These are phyloP conservation scores for Apophysomyces elegans DNA, from an alignment of 371 early-diverging fungal genomes.

Conservation along the genomic window DNA sequence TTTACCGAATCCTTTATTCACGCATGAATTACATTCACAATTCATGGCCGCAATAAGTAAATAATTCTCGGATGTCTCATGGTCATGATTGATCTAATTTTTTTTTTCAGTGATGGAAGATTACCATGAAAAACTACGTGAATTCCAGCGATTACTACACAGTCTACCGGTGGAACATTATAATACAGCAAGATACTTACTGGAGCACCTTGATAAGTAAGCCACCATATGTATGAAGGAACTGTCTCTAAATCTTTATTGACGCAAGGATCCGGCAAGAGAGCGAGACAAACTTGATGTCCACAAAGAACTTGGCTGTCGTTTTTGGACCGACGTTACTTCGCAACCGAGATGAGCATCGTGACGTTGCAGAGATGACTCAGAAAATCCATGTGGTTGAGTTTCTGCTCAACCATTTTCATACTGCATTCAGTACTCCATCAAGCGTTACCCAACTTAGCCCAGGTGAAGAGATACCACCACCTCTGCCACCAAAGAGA, in stretches of 20 bases:
- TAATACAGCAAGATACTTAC: constrained; percentile 45
- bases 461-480: not conserved
- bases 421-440: constrained; percentile 29
- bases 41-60: constrained; percentile 72
- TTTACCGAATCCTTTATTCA: constrained; percentile 89
- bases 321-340: constrained; percentile 94
- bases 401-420: constrained; percentile 58
- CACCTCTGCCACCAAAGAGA: not conserved
- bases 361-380: constrained; percentile 82
- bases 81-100: constrained; percentile 20
- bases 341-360: constrained; percentile 63
- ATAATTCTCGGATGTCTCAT: not conserved
- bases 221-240: constrained; percentile 9
- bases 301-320: constrained; percentile 85
- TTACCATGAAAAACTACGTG: constrained; percentile 16
- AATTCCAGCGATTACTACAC: constrained; percentile 33
- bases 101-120: constrained; percentile 62
- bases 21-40: constrained; percentile 72
- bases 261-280: constrained; percentile 53
- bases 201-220: constrained; percentile 44
- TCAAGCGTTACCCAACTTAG: constrained; percentile 15
- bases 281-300: constrained; percentile 79
- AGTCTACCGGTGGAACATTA: constrained; percentile 46
- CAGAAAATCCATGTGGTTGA: constrained; percentile 77
- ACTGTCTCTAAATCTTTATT: not conserved